Conservation (phyloP, 2,329 filamentous ascomycete genomes). For the Sclerotinia spermophila region DNA sequence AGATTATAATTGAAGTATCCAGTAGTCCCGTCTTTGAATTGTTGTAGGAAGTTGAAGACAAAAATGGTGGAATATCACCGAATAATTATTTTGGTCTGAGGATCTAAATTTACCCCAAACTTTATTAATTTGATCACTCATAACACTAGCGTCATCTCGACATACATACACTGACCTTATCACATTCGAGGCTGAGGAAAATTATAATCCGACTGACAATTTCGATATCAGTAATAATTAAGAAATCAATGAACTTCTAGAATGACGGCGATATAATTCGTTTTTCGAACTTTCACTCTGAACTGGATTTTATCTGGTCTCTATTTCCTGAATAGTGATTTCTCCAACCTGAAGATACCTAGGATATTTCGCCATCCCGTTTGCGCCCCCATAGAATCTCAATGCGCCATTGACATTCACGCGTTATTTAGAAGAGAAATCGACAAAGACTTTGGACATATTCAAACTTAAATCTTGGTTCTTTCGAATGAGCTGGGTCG, state of each 20-base stretch:
- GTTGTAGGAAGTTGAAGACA: not conserved
- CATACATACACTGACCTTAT: constrained; percentile 14
- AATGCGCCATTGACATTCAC: constrained; percentile 26
- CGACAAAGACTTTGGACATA: not conserved
- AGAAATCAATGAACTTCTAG: not conserved
- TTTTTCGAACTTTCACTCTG: not conserved
- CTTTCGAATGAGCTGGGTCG: constrained; percentile 3
- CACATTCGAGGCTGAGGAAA: constrained; percentile 25
- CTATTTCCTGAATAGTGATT: not conserved
- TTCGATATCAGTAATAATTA: not conserved
- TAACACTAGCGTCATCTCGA: constrained; percentile 5
- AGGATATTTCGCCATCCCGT: constrained; percentile 6
- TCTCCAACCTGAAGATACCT: not conserved
- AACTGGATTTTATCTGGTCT: not conserved
- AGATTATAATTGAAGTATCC: not conserved
- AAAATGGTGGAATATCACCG: not conserved
- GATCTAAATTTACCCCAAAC: not conserved
- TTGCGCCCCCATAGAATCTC: constrained; percentile 18
- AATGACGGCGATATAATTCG: not conserved
- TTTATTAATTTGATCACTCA: not conserved
- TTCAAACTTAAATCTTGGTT: not conserved
- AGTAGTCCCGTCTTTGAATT: not conserved
- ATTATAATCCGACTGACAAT: constrained; percentile 2
- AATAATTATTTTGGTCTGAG: not conserved
- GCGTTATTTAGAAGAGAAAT: not conserved